phyloP scores from a whole-genome alignment of 73 alveolate genomes.

The Stentor roeselii region DNA sequence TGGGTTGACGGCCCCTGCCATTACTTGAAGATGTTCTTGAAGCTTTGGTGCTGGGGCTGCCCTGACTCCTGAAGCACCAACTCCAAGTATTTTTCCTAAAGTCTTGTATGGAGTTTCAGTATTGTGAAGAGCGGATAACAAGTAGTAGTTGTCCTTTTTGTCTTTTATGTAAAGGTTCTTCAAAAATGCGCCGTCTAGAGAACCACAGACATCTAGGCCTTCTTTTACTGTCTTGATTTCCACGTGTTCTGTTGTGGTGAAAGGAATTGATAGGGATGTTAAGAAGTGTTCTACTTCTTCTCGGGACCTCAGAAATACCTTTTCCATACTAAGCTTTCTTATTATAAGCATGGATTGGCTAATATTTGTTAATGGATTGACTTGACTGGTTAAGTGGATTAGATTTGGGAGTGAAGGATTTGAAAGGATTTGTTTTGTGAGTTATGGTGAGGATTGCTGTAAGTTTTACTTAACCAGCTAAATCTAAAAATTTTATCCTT shows the following conservation, averaged over 20 bases:
- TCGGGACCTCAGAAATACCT: not conserved
- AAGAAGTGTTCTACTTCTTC: not conserved
- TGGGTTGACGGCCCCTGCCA: conserved; percentile 88
- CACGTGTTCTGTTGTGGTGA: conserved; percentile 47
- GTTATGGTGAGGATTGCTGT: no score
- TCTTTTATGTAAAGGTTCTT: conserved; percentile 92
- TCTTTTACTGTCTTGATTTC: conserved; percentile 49
- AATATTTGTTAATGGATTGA: no score
- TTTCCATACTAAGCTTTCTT: conserved; percentile 11
- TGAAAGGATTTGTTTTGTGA: no score
- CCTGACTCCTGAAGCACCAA: conserved; percentile 87
- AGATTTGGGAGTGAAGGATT: no score
- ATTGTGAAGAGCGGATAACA: conserved; percentile 83
- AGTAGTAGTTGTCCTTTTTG: conserved; percentile 86
- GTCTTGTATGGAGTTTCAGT: conserved; percentile 79
- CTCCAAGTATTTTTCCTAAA: conserved; percentile 80
- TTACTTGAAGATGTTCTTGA: conserved; percentile 62
- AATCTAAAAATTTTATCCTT: no score
- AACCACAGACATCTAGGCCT: conserved; percentile 44
- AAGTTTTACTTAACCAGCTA: no score
- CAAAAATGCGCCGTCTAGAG: conserved; percentile 35
- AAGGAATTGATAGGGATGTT: not conserved
- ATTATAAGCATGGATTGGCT: no score
- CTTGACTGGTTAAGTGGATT: no score
- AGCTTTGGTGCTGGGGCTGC: conserved; percentile 82